phyloP scores from a whole-genome alignment of 2,329 filamentous ascomycete genomes.

The Cytospora chrysosperma region DNA sequence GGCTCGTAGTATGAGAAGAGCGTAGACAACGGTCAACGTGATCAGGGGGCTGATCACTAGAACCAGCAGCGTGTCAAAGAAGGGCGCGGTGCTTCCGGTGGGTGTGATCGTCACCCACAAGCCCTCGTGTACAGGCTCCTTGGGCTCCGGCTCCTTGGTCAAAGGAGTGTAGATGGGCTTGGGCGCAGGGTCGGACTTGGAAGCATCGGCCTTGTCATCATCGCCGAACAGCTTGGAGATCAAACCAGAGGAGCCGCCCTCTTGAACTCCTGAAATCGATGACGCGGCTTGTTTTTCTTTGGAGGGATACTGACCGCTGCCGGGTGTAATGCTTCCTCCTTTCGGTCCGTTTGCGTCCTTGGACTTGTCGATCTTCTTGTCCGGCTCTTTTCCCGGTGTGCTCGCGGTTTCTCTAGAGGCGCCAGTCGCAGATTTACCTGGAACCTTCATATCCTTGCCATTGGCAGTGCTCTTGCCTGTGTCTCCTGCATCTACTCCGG shows the following conservation, averaged over 20 bases:
- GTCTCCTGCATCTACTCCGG: constrained; percentile 30
- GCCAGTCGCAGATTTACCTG: constrained; percentile 12
- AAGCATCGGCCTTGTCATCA: constrained; percentile 36
- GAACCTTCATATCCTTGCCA: constrained; percentile 13
- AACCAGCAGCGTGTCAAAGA: constrained; percentile 95
- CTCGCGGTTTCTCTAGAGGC: constrained; percentile 21
- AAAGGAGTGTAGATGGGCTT: constrained; percentile 27
- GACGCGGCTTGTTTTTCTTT: constrained; percentile 30
- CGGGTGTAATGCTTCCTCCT: constrained; percentile 68
- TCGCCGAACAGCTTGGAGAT: constrained; percentile 53
- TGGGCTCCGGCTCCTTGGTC: constrained; percentile 16
- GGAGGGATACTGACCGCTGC: constrained; percentile 66
- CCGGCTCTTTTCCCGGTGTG: constrained; percentile 30
- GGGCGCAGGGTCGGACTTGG: constrained; percentile 34
- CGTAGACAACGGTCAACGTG: constrained; percentile 90
- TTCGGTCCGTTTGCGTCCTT: constrained; percentile 43
- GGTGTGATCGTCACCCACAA: constrained; percentile 97
- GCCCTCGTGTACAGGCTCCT: constrained; percentile 61
- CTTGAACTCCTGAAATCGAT: constrained; percentile 27
- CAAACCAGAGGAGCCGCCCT: constrained; percentile 36
- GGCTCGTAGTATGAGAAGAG: constrained; percentile 80
- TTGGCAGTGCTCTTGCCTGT: constrained; percentile 30
- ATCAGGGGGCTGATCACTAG: constrained; percentile 93
- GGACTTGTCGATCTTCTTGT: constrained; percentile 10
- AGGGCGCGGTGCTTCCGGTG: constrained; percentile 83